Conservation (phyloP, 2,329 filamentous ascomycete genomes). For the Fusarium stilboides region DNA sequence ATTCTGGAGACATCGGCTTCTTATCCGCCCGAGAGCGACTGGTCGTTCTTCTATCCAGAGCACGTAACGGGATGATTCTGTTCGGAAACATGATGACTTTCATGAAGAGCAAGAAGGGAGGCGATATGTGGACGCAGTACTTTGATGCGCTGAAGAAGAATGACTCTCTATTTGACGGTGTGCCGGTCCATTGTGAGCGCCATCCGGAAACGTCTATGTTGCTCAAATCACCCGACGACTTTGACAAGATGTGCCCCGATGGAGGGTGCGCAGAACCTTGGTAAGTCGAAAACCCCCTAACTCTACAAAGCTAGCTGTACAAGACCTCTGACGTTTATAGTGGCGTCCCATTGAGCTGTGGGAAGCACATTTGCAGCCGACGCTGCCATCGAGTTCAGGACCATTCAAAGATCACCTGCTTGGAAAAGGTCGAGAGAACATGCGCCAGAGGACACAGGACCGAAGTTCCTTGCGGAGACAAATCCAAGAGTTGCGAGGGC, state of each 20-base stretch:
- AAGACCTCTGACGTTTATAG: conserved; percentile 54
- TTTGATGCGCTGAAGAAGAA: conserved; percentile 69
- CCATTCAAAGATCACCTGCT: conserved; percentile 65
- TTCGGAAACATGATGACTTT: conserved; percentile 80
- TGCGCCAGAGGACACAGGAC: conserved; percentile 69
- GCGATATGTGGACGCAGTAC: conserved; percentile 68
- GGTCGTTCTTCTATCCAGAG: conserved; percentile 79
- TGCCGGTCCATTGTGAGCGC: conserved; percentile 72
- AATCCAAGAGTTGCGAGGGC: conserved; percentile 59
- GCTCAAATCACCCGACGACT: conserved; percentile 68
- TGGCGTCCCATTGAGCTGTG: conserved; percentile 67
- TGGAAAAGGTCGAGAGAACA: conserved; percentile 55
- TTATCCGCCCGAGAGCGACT: conserved; percentile 75
- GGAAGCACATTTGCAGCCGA: conserved; percentile 70
- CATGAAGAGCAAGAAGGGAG: conserved; percentile 62
- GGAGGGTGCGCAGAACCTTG: conserved; percentile 78
- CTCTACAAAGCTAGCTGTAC: too few species aligned
- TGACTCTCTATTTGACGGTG: conserved; percentile 70
- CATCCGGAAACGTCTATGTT: conserved; percentile 67
- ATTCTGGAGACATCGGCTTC: conserved; percentile 76
- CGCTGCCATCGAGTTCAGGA: conserved; percentile 75
- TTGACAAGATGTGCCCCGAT: conserved; percentile 74
- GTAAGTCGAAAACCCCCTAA: conserved; percentile 55
- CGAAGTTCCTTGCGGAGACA: conserved; percentile 62
- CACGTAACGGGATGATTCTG: conserved; percentile 76